Percentiles rank a stretch among this genome's conserved stretches.
Evolutionary conservation across 768 basidiomycete species (phyloP).

Genomic region (Mycena belliarum): DNA sequence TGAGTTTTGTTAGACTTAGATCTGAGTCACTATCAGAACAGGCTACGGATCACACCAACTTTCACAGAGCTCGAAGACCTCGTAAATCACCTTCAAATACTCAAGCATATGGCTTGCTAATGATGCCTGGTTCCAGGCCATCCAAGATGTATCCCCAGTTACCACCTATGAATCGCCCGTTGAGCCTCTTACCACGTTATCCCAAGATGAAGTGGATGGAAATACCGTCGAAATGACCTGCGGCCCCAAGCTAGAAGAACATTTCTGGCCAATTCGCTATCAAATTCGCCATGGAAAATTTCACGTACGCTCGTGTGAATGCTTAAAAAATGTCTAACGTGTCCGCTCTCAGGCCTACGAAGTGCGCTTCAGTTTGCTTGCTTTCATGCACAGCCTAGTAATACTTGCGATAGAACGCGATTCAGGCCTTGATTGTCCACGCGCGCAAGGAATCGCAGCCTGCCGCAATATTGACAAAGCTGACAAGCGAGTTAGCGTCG

Average conservation of each 20-base stretch:
- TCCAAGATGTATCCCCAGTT: neutral
- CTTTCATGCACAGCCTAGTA: neutral
- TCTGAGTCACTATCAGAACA: neutral
- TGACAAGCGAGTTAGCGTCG: neutral
- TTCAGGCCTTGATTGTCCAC: neutral
- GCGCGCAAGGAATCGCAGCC: conserved; percentile 4
- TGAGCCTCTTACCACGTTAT: neutral
- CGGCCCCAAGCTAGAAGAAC: conserved; percentile 3
- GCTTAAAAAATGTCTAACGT: neutral
- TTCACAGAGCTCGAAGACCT: neutral
- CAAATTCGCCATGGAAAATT: conserved; percentile 7
- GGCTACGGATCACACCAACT: neutral
- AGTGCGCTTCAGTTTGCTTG: neutral
- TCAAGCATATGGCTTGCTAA: neutral
- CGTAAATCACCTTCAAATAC: neutral
- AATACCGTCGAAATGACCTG: conserved; percentile 9
- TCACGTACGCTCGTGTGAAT: neutral
- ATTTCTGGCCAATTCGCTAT: conserved; percentile 12
- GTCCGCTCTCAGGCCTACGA: neutral
- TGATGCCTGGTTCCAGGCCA: neutral
- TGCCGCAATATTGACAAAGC: neutral
- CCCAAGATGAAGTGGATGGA: conserved; percentile 1
- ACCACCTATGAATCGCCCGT: neutral
- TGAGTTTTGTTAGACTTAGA: neutral
- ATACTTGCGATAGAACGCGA: neutral